These are phyloP conservation scores for Phytopythium vexans DNA, from an alignment of 352 stramenopile genomes.

Conservation along the genomic window DNA sequence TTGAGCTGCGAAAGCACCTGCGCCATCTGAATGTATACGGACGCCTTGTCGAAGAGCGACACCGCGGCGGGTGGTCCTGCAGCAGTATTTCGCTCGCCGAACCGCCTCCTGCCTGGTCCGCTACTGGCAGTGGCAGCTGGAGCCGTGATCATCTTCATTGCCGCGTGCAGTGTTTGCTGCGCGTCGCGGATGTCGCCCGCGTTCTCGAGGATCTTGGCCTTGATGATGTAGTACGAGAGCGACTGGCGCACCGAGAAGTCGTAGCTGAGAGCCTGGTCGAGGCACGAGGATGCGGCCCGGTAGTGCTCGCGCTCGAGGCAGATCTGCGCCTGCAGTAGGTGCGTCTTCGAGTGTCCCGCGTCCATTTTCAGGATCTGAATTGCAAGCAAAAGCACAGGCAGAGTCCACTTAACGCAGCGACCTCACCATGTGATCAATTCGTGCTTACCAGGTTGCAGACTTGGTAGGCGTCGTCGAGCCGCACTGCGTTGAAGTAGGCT, in stretches of 20 bases:
- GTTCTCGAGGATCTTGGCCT: slow-evolving; percentile 80
- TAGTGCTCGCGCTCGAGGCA: slow-evolving; percentile 77
- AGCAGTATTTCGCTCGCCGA: neutral
- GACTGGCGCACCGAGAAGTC: slow-evolving; percentile 87
- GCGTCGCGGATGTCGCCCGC: slow-evolving; percentile 78
- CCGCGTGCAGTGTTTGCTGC: slow-evolving; percentile 66
- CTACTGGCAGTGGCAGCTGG: slow-evolving; percentile 4
- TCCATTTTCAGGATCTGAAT: slow-evolving; percentile 79
- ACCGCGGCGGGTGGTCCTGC: slow-evolving; percentile 17
- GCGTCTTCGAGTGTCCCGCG: slow-evolving; percentile 56
- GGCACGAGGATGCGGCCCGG: slow-evolving; percentile 53
- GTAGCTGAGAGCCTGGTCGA: slow-evolving; percentile 88
- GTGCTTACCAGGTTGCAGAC: slow-evolving; percentile 50
- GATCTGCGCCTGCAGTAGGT: slow-evolving; percentile 84
- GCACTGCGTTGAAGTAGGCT: slow-evolving; percentile 64
- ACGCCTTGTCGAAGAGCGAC: slow-evolving; percentile 79
- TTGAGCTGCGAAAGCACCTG: slow-evolving; percentile 79
- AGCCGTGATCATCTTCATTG: slow-evolving; percentile 64
- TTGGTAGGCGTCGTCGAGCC: slow-evolving; percentile 80
- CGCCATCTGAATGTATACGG: slow-evolving; percentile 86
- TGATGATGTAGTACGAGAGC: slow-evolving; percentile 86
- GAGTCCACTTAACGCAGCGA: neutral
- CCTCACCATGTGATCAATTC: neutral
- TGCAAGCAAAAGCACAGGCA: neutral
- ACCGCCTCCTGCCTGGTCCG: slow-evolving; percentile 10